Evolutionary conservation across 345 rosid species (phyloP).

Genomic region (Linum tenue): DNA sequence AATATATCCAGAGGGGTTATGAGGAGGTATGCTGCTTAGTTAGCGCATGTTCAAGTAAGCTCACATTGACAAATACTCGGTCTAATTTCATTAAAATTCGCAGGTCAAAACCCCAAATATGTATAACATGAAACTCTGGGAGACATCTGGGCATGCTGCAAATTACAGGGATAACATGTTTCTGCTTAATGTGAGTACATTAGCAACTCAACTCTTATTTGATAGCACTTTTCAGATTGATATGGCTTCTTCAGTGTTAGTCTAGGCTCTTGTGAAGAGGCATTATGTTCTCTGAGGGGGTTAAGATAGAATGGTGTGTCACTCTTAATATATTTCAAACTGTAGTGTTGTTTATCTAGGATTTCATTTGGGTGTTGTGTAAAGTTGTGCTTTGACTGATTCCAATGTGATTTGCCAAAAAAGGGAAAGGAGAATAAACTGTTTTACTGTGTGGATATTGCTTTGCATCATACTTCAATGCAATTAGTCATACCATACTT

Average conservation of each 20-base stretch:
- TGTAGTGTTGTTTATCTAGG: conserved; percentile 3
- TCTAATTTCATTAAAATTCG: conserved; percentile 17
- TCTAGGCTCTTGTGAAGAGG: neutral
- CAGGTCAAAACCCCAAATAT: conserved; percentile 94
- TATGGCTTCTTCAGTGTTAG: neutral
- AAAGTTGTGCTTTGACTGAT: too few species aligned
- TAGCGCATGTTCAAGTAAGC: conserved; percentile 7
- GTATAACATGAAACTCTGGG: conserved; percentile 95
- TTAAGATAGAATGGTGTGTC: too few species aligned
- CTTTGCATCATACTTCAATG: too few species aligned
- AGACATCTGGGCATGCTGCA: conserved; percentile 89
- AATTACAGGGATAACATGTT: conserved; percentile 98
- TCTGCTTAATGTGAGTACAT: conserved; percentile 62
- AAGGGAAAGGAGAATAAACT: too few species aligned
- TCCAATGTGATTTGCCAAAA: too few species aligned
- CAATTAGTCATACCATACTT: neutral
- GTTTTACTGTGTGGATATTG: too few species aligned
- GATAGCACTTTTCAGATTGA: neutral
- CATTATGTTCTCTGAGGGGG: too few species aligned
- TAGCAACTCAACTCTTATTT: neutral
- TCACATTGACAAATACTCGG: conserved; percentile 2
- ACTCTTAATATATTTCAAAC: neutral
- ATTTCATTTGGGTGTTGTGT: too few species aligned
- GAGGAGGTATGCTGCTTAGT: conserved; percentile 51
- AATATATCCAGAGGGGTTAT: conserved; percentile 81